These are phyloP conservation scores for Claviceps spartinae DNA, from an alignment of 2,329 filamentous ascomycete species.

Conservation along the genomic window DNA sequence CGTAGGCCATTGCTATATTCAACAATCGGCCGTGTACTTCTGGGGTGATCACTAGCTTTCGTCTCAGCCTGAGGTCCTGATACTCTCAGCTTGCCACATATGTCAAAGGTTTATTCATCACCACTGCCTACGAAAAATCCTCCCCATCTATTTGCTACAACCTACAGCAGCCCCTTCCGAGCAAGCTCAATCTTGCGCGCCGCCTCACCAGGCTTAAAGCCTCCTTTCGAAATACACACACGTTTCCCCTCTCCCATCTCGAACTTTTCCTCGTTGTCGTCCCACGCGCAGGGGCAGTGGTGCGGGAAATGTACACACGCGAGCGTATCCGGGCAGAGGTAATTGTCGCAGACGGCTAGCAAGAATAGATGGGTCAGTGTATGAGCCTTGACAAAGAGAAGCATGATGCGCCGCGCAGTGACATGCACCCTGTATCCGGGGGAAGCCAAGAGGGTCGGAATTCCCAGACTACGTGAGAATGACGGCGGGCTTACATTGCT, in stretches of 20 bases:
- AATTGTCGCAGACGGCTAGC: constrained; percentile 75
- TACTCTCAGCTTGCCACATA: not conserved
- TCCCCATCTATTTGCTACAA: not conserved
- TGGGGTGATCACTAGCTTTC: not conserved
- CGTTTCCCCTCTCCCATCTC: constrained; percentile 59
- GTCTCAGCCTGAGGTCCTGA: not conserved
- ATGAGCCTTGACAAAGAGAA: not conserved
- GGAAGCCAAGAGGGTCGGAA: no score
- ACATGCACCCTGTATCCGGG: no score
- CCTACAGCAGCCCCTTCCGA: constrained; percentile 54
- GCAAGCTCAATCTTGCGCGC: constrained; percentile 66
- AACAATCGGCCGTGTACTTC: not conserved
- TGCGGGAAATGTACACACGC: constrained; percentile 94
- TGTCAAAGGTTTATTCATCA: not conserved
- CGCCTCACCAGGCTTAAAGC: constrained; percentile 58
- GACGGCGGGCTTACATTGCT: constrained; percentile 37
- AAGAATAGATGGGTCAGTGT: not conserved
- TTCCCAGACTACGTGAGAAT: no score
- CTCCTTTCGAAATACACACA: constrained; percentile 62
- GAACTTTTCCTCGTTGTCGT: constrained; percentile 62
- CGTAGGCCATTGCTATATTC: not conserved
- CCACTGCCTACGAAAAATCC: not conserved
- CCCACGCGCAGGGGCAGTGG: constrained; percentile 87
- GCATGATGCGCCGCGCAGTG: no score
- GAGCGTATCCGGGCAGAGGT: constrained; percentile 86